Percentiles rank a stretch among this genome's conserved stretches.
phyloP scores from a whole-genome alignment of 192 early-diverging fungal species.

The Glomus cerebriforme region DNA sequence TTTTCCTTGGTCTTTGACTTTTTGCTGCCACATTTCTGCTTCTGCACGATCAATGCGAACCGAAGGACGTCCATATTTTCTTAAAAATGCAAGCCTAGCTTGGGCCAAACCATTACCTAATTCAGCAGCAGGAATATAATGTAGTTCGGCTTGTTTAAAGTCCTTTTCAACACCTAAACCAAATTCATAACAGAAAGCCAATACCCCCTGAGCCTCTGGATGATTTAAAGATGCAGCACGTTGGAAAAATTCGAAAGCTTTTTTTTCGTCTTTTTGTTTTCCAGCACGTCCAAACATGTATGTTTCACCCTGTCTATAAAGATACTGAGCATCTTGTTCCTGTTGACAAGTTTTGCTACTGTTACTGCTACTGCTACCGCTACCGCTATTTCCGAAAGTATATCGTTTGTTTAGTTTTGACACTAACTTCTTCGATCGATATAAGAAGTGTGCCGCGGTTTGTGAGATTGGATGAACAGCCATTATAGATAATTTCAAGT shows the following conservation, averaged over 20 bases:
- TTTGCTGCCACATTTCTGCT: constrained; percentile 75
- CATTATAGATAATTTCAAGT: constrained; percentile 13
- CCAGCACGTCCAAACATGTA: constrained; percentile 58
- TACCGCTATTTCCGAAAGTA: constrained; percentile 18
- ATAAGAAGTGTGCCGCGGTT: constrained; percentile 42
- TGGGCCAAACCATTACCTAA: constrained; percentile 65
- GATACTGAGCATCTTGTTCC: constrained; percentile 32
- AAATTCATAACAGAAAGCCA: constrained; percentile 86
- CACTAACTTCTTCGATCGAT: constrained; percentile 42
- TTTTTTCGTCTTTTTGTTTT: constrained; percentile 42
- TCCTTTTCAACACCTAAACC: constrained; percentile 70
- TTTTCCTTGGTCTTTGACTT: constrained; percentile 57
- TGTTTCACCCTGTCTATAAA: constrained; percentile 39
- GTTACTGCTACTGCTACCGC: not conserved
- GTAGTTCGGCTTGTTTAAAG: constrained; percentile 61
- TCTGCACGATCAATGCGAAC: constrained; percentile 79
- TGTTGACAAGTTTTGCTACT: not conserved
- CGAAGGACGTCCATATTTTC: constrained; percentile 77
- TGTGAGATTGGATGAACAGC: constrained; percentile 28
- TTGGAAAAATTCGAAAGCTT: constrained; percentile 55
- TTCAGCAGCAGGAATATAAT: constrained; percentile 67
- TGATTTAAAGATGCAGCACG: constrained; percentile 52
- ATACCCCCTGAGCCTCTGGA: constrained; percentile 56
- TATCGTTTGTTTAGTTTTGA: constrained; percentile 46
- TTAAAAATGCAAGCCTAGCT: constrained; percentile 72